A percentile compares a stretch with the other conserved stretches of the same genome.
Conservation (phyloP, 768 basidiomycete genomes). For the Lyophyllum atratum region DNA sequence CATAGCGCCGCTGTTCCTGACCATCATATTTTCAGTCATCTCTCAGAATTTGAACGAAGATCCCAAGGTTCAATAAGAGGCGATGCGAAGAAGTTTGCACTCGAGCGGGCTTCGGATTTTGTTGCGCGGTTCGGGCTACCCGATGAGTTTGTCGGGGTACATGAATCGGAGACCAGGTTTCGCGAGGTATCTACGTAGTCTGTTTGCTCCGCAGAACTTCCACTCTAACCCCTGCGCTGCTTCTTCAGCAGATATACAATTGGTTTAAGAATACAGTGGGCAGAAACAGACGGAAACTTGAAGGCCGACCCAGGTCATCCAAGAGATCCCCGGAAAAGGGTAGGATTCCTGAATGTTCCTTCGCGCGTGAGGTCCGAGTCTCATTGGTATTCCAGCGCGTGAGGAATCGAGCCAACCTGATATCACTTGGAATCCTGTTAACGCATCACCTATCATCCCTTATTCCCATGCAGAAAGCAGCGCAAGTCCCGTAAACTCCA, state of each 20-base stretch:
- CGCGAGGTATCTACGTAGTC: slow-evolving; percentile 48
- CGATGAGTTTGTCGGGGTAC: slow-evolving; percentile 51
- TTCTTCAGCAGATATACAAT: slow-evolving; percentile 65
- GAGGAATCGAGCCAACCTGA: slow-evolving; percentile 21
- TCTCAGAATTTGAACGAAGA: slow-evolving; percentile 59
- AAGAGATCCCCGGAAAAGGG: slow-evolving; percentile 57
- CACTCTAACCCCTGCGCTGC: slow-evolving; percentile 14
- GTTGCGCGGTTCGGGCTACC: slow-evolving; percentile 60
- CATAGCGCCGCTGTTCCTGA: slow-evolving; percentile 6
- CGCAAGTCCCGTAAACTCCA: slow-evolving; percentile 33
- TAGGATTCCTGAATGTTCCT: slow-evolving; percentile 17
- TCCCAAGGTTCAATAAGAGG: slow-evolving; percentile 62
- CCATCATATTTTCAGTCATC: slow-evolving; percentile 34
- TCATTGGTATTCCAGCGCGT: slow-evolving; percentile 8
- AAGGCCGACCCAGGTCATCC: slow-evolving; percentile 53
- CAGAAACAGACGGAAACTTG: slow-evolving; percentile 56
- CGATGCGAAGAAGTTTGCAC: slow-evolving; percentile 70
- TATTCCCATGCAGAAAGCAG: slow-evolving; percentile 41
- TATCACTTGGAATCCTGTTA: slow-evolving; percentile 40
- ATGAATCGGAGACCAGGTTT: slow-evolving; percentile 61
- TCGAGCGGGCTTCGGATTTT: slow-evolving; percentile 64
- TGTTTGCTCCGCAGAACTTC: neutral
- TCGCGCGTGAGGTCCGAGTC: slow-evolving; percentile 5
- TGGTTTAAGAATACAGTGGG: slow-evolving; percentile 77
- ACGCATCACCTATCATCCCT: slow-evolving; percentile 37